Conservation (phyloP, 2,329 filamentous ascomycete genomes). For the Penicillium sp. region DNA sequence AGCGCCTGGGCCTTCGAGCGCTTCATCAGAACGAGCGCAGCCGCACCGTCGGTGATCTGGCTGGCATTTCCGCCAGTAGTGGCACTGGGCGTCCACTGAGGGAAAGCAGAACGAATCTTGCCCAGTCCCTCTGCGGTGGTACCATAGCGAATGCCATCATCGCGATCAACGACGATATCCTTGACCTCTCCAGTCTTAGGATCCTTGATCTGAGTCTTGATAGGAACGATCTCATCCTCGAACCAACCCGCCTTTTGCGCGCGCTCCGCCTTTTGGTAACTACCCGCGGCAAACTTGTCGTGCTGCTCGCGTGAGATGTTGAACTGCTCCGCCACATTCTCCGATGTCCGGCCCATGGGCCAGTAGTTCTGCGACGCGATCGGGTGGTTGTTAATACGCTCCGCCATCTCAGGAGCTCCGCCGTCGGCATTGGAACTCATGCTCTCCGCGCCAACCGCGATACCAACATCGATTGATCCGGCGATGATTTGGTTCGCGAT, state of each 20-base stretch:
- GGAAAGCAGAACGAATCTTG: constrained; percentile 84
- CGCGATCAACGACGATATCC: constrained; percentile 71
- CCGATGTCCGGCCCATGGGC: constrained; percentile 88
- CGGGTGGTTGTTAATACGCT: constrained; percentile 69
- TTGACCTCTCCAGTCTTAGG: constrained; percentile 81
- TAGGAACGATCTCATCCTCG: constrained; percentile 78
- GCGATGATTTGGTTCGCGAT: constrained; percentile 85
- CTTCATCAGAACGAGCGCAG: constrained; percentile 89
- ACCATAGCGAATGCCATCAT: constrained; percentile 80
- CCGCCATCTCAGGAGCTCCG: constrained; percentile 76
- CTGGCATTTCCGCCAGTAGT: constrained; percentile 93
- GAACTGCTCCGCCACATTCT: constrained; percentile 82
- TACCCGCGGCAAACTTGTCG: constrained; percentile 79
- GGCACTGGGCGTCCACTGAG: constrained; percentile 68
- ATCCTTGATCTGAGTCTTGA: constrained; percentile 80
- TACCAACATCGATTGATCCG: constrained; percentile 88
- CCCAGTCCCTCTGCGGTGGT: constrained; percentile 77
- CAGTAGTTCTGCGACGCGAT: constrained; percentile 89
- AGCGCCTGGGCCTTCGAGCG: constrained; percentile 79
- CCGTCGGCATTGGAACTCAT: constrained; percentile 88
- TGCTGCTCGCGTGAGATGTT: constrained; percentile 66
- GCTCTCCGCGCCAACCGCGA: constrained; percentile 89
- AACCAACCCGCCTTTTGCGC: constrained; percentile 83
- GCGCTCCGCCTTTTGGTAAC: constrained; percentile 78
- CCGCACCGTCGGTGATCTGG: constrained; percentile 89